A percentile compares a stretch with the other conserved stretches of the same genome.
Evolutionary conservation across 148 eudicot species (phyloP).

Genomic region (Vaccinium myrtillus): DNA sequence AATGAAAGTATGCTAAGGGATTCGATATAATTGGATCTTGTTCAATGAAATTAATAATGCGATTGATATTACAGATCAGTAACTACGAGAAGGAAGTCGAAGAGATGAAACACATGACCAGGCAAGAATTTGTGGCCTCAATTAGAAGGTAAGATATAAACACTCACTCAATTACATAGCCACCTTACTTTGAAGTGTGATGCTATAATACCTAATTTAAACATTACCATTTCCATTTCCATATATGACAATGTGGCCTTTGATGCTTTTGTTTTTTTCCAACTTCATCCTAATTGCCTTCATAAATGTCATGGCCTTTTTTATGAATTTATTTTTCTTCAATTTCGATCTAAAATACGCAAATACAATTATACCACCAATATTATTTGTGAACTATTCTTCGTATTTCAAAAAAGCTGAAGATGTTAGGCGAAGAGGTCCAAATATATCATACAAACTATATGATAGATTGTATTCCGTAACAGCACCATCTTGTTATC

Average conservation of each 20-base stretch:
- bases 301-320: not conserved
- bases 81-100: constrained; percentile 95
- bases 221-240: not conserved
- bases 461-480: not conserved
- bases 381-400: not conserved
- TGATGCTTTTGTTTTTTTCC: no score
- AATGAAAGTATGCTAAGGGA: not conserved
- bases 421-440: no score
- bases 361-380: not conserved
- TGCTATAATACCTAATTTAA: not conserved
- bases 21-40: not conserved
- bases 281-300: no score
- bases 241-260: no score
- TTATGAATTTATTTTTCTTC: not conserved
- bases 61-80: constrained; percentile 50
- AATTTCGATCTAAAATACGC: not conserved
- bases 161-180: not conserved
- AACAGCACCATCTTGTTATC: not conserved
- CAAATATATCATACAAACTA: no score
- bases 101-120: constrained; percentile 96
- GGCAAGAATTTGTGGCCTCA: constrained; percentile 95
- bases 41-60: not conserved
- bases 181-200: not conserved
- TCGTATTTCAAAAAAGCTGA: no score
- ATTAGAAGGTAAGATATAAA: constrained; percentile 70